These are phyloP conservation scores for Funneliformis geosporum DNA, from an alignment of 192 early-diverging fungal genomes.

Conservation along the genomic window DNA sequence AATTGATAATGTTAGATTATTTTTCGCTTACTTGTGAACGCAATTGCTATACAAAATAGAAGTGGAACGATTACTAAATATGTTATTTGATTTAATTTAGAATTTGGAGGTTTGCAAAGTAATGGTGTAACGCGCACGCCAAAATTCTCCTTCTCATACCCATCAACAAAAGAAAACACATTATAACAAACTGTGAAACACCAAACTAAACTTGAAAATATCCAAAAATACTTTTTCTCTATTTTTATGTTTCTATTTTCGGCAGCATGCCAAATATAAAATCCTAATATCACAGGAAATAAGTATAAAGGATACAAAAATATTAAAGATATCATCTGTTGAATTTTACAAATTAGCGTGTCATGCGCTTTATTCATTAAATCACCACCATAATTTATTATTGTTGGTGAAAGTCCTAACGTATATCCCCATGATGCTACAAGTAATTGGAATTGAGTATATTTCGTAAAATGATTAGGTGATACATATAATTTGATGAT, in stretches of 20 bases:
- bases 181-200: not conserved
- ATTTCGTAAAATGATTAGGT: not conserved
- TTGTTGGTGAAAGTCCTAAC: not conserved
- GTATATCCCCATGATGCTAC: not conserved
- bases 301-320: conserved; percentile 11
- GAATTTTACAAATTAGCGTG: not conserved
- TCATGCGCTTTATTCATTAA: not conserved
- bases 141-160: not conserved
- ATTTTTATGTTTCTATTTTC: not conserved
- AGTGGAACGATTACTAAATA: not conserved
- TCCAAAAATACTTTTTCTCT: conserved; percentile 4
- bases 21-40: not conserved
- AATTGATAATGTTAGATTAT: not conserved
- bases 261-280: not conserved
- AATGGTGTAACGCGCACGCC: not conserved
- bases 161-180: not conserved
- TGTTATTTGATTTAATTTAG: not conserved
- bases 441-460: not conserved
- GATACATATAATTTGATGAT: not conserved
- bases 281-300: not conserved
- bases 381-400: not conserved
- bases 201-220: not conserved
- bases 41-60: not conserved
- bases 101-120: conserved; percentile 2
- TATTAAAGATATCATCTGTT: not conserved